These are phyloP conservation scores for Nemania abortiva DNA, from an alignment of 2,329 filamentous ascomycete genomes.

Conservation along the genomic window DNA sequence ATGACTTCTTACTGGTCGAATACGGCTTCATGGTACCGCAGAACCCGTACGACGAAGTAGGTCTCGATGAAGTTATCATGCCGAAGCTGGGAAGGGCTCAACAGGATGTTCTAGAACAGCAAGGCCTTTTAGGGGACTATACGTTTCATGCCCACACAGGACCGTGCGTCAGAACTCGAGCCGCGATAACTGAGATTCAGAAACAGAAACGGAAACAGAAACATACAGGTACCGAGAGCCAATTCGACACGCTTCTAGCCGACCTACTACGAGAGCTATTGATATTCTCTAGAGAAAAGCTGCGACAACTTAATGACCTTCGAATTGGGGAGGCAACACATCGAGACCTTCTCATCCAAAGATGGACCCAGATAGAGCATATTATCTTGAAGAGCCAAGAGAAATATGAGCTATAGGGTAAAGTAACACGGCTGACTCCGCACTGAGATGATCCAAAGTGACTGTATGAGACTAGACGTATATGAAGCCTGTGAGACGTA, in stretches of 20 bases:
- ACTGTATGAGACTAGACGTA: background rate
- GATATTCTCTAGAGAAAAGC: background rate
- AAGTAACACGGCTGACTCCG: background rate
- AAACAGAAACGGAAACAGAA: background rate
- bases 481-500: background rate
- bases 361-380: background rate
- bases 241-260: background rate
- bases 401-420: background rate
- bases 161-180: background rate
- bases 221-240: background rate
- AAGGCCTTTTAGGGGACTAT: background rate
- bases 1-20: conserved; percentile 10
- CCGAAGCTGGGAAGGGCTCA: conserved; percentile 10
- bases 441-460: background rate
- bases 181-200: conserved; percentile 2
- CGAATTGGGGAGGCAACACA: background rate
- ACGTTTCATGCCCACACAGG: conserved; percentile 3
- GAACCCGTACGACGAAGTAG: conserved; percentile 7
- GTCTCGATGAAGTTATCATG: conserved; percentile 11
- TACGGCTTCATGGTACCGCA: conserved; percentile 1
- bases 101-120: conserved; percentile 8
- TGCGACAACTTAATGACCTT: background rate
- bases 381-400: background rate
- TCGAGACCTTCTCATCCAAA: background rate
- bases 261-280: background rate